Evolutionary conservation across 2,329 filamentous ascomycete genomes (phyloP).

Genomic region (Plectosphaerella cucumerina): DNA sequence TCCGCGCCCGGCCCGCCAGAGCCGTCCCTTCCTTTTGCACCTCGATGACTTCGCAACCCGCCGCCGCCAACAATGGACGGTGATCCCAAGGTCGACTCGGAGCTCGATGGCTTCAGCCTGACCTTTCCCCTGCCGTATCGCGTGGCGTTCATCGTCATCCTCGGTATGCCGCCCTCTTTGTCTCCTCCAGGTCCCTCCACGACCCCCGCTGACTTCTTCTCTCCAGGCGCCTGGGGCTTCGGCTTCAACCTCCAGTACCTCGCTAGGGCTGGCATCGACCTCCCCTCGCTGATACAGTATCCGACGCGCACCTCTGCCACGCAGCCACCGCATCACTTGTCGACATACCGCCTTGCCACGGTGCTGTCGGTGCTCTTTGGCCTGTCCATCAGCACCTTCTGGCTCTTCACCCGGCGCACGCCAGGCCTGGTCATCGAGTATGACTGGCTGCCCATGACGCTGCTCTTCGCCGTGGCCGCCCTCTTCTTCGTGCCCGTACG

Average conservation of each 20-base stretch:
- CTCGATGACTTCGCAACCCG: slow-evolving; percentile 9
- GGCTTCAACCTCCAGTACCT: slow-evolving; percentile 88
- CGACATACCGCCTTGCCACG: slow-evolving; percentile 80
- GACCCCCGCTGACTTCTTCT: slow-evolving; percentile 6
- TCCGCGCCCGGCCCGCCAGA: not conserved
- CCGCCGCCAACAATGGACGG: slow-evolving; percentile 56
- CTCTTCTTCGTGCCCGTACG: slow-evolving; percentile 72
- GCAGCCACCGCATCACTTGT: slow-evolving; percentile 71
- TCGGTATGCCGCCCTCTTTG: slow-evolving; percentile 54
- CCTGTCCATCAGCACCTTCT: slow-evolving; percentile 76
- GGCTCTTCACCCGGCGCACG: slow-evolving; percentile 70
- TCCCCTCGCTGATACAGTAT: slow-evolving; percentile 82
- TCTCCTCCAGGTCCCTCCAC: slow-evolving; percentile 1
- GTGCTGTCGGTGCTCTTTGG: slow-evolving; percentile 68
- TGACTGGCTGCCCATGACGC: slow-evolving; percentile 82
- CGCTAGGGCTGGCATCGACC: slow-evolving; percentile 75
- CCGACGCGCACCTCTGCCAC: slow-evolving; percentile 66
- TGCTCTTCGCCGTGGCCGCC: slow-evolving; percentile 68
- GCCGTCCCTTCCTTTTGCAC: slow-evolving; percentile 6
- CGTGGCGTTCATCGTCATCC: slow-evolving; percentile 77
- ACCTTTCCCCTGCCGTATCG: slow-evolving; percentile 86
- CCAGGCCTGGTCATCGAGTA: slow-evolving; percentile 67
- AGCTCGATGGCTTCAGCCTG: slow-evolving; percentile 82
- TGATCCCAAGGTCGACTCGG: slow-evolving; percentile 64
- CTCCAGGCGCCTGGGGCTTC: slow-evolving; percentile 88